Conservation (phyloP, 139 green algal genomes). For the Chlamydomonas sp. region DNA sequence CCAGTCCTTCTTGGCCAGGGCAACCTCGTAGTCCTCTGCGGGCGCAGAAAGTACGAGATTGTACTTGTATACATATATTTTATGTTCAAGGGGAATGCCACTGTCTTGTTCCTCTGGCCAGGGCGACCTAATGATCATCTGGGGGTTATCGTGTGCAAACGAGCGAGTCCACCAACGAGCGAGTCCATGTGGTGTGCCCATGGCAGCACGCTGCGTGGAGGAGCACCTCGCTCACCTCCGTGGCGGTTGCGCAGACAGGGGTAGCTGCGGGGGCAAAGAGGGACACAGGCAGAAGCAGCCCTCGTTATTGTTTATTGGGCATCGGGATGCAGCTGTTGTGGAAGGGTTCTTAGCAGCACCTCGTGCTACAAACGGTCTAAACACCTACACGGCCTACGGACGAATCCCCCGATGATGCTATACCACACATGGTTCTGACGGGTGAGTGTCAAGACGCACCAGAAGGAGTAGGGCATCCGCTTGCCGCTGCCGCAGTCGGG, state of each 20-base stretch:
- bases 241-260: slow-evolving; percentile 84
- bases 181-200: too few species aligned
- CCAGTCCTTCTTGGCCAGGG: slow-evolving; percentile 67
- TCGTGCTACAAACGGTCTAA: neutral
- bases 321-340: neutral
- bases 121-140: too few species aligned
- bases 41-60: too few species aligned
- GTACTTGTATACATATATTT: too few species aligned
- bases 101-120: too few species aligned
- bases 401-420: too few species aligned
- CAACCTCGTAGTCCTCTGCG: slow-evolving; percentile 66
- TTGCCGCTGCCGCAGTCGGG: slow-evolving; percentile 63
- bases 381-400: neutral
- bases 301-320: neutral
- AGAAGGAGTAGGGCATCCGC: slow-evolving; percentile 76
- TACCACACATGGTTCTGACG: too few species aligned
- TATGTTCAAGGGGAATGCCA: too few species aligned
- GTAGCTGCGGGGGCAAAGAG: slow-evolving; percentile 51
- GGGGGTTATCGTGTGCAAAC: too few species aligned
- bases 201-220: neutral
- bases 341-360: neutral
- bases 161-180: too few species aligned
- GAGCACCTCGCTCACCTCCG: slow-evolving; percentile 38
- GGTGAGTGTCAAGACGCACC: slow-evolving; percentile 42
- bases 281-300: too few species aligned